Evolutionary conservation across 1,139 yeast species (phyloP).

Genomic region (Sugiyamaella sp.): DNA sequence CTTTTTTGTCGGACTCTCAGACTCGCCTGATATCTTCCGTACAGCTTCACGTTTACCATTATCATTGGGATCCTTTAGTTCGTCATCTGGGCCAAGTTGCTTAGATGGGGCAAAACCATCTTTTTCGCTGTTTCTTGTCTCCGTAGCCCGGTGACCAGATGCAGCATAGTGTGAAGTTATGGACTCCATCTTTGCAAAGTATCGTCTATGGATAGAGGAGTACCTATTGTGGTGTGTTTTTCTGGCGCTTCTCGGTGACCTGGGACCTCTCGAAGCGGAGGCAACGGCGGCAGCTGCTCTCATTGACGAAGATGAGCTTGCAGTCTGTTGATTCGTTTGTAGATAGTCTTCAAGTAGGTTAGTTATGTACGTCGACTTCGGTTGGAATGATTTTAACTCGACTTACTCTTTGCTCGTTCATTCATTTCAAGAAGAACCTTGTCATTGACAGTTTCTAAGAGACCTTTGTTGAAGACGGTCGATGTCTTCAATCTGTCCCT

Average conservation of each 20-base stretch:
- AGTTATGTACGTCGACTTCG: not conserved
- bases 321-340: slow-evolving; percentile 3
- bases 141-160: slow-evolving; percentile 2
- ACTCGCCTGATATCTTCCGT: slow-evolving; percentile 3
- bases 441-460: slow-evolving; percentile 42
- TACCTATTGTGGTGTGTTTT: slow-evolving; percentile 33
- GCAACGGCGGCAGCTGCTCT: slow-evolving; percentile 27
- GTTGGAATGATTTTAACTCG: not conserved
- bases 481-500: slow-evolving; percentile 29
- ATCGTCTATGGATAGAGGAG: slow-evolving; percentile 35
- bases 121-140: not conserved
- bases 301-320: slow-evolving; percentile 13
- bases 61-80: slow-evolving; percentile 5
- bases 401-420: slow-evolving; percentile 37
- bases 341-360: slow-evolving; percentile 5
- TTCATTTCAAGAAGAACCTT: slow-evolving; percentile 42
- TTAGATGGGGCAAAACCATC: no score
- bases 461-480: slow-evolving; percentile 35
- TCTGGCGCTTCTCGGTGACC: slow-evolving; percentile 24
- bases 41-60: slow-evolving; percentile 17
- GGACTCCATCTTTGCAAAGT: slow-evolving; percentile 40
- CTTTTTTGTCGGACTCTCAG: slow-evolving; percentile 13
- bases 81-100: not conserved
- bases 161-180: slow-evolving; percentile 35
- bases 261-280: slow-evolving; percentile 25